Evolutionary conservation across 495 filamentous ascomycete genomes (phyloP), one percentile per base, ranked within the genome.

Genomic region (Aspergillus heteromorphus): DNA sequence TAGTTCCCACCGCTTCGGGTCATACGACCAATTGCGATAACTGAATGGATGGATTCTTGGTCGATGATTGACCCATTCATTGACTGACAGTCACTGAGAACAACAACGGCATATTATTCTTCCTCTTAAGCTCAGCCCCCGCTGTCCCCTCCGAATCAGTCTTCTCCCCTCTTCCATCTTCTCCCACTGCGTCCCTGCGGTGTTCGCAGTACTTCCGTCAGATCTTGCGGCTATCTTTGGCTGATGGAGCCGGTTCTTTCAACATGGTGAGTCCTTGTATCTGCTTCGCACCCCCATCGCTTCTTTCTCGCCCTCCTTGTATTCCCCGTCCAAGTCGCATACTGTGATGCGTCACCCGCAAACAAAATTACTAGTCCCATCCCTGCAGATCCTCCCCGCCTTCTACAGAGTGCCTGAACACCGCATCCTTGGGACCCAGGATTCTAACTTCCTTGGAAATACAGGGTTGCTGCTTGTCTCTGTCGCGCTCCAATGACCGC

Each of bases 401-500:
- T 49, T 55, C 18, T 38, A 47, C 13, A 29, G 14, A 38, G 8
- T 38, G 4, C 34, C 11, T 38, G 6, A 38, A n/a, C 10, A 38
- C 34, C 11, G 13, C 43, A 29, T 20, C 14, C 41, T 56, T 41
- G 25, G 16, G n/a, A 21, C 41, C 20, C n/a, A 30, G 0, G 4
- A 29, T 16, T 27, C 23, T 47, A 17, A 29, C n/a, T 10, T n/a
- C n/a, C n/a, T 29, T 17, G 21, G 10, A 36, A 4, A 11, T 18
- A 14, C 38, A 75, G 73, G 73, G 73, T 62, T 75, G 73, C 61
- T 73, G 69, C 59, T 65, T 68, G 31, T 75, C 73, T 41, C 49
- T 56, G 54, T 74, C 71, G 69, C 73, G 56, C 66, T 64, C 70
- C 49, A 59, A 54, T 29, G 58, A 63, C 56, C 53, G 57, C 50